Evolutionary conservation across 345 rosid species (phyloP), one percentile per base, ranked within the genome.

Genomic region (Bretschneidera sinensis): DNA sequence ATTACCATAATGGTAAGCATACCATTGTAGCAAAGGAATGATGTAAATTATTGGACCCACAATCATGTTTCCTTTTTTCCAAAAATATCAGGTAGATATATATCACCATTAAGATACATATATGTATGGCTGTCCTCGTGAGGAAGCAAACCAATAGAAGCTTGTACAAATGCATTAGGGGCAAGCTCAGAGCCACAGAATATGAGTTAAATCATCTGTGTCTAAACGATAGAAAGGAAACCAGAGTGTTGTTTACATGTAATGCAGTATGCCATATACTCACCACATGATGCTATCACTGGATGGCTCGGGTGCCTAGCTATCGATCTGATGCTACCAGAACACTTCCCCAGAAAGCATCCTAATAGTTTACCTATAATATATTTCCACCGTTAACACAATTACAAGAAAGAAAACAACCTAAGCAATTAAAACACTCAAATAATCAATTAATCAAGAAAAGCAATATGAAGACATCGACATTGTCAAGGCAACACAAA

Each of bases 251-350:
- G 10, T 39, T 39, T 5, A 39, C 16, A 39, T 39, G 16, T n/a
- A 11, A 33, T 53, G 14, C 22, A 25, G 9, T n/a, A 15, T 21
- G 34, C 39, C 9, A 55, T 47, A 48, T 22, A 58, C 86, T 79
- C 79, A 92, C 98, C 99, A 45, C 97, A 90, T 75, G 99, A 87
- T 55, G 96, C 97, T 56, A 94, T 70, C 49, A 94, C 84, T 51
- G 83, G 92, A 58, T 79, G 84, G 0, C 80, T 74, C 20, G 96
- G 87, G 70, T 94, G 99, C 77, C 86, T 82, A 51, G 77, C 85
- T 20, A 91, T 82, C 61, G 91, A 85, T 81, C 86, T 80, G 64
- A 91, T 85, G 81, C 97, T 85, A 61, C 97, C 97, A 57, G 97
- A 82, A 72, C 96, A 91, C 75, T 88, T 84, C 55, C 97, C 97